These are phyloP conservation scores for Geranium rotundifolium DNA, from an alignment of 345 rosid species.

Conservation along the genomic window DNA sequence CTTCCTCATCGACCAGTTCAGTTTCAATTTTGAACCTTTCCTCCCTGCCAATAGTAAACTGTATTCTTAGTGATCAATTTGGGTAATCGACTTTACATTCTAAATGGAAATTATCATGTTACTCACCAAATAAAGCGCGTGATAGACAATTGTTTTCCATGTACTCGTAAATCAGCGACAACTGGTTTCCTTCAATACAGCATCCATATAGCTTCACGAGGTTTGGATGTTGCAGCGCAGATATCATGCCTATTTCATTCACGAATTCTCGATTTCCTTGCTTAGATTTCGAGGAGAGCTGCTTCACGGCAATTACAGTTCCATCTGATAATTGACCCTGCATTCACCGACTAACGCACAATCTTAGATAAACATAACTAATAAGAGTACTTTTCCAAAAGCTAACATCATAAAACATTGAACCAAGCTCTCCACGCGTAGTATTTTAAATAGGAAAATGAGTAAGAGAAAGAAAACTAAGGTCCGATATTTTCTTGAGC, in stretches of 20 bases:
- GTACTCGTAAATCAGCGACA: constrained; percentile 59
- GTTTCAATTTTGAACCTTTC: constrained; percentile 36
- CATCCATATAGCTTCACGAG: constrained; percentile 67
- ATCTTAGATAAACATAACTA: constrained; percentile 1
- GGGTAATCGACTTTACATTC: no score
- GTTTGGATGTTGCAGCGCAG: constrained; percentile 71
- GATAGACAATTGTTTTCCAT: constrained; percentile 68
- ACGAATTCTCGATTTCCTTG: constrained; percentile 75
- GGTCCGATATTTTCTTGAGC: no score
- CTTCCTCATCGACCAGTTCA: constrained; percentile 65
- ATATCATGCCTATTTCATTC: constrained; percentile 68
- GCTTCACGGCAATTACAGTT: constrained; percentile 58
- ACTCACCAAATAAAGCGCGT: constrained; percentile 51
- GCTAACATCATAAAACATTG: no score
- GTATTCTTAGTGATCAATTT: no score
- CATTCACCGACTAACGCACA: constrained; percentile 10
- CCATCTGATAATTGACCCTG: constrained; percentile 67
- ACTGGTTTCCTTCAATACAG: constrained; percentile 66
- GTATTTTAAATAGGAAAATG: no score
- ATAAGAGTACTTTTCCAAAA: no score
- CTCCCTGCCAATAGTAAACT: constrained; percentile 27
- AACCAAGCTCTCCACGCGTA: no score
- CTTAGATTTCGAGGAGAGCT: constrained; percentile 55
- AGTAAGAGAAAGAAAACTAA: no score
- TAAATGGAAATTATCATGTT: not conserved